Conservation (phyloP, 768 basidiomycete species). For the Ramaria sp. region DNA sequence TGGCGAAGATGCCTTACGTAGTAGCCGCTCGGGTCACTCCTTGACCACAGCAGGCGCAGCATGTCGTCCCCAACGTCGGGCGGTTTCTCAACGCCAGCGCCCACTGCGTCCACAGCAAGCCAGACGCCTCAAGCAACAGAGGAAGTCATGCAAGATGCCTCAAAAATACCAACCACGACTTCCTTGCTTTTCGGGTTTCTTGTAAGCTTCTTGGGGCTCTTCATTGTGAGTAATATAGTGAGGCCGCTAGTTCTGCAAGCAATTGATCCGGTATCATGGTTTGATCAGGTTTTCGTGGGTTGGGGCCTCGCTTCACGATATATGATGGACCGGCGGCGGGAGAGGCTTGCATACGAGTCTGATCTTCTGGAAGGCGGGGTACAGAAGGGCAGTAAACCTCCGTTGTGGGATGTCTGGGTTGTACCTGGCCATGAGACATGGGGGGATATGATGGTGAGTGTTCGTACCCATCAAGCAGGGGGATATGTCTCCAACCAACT, state of each 20-base stretch:
- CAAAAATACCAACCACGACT: background rate
- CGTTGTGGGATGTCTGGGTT: constrained; percentile 5
- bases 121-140: constrained; percentile 15
- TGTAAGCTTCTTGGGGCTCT: constrained; percentile 8
- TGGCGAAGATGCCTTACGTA: background rate
- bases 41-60: background rate
- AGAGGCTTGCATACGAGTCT: background rate
- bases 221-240: background rate
- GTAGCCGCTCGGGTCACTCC: background rate
- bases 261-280: background rate
- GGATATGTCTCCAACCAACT: background rate
- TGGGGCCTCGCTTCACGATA: constrained; percentile 6
- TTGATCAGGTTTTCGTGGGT: constrained; percentile 1
- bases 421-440: background rate
- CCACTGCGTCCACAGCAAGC: constrained; percentile 30
- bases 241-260: background rate
- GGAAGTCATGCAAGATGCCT: background rate
- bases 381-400: background rate
- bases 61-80: constrained; percentile 21
- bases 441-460: constrained; percentile 6
- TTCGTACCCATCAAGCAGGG: background rate
- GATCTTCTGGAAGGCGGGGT: background rate
- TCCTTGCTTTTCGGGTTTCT: constrained; percentile 9
- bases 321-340: constrained; percentile 3
- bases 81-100: constrained; percentile 19